Evolutionary conservation across 352 stramenopile species (phyloP), one percentile per base, ranked within the genome.

Genomic region (Phytophthora podocarpi): DNA sequence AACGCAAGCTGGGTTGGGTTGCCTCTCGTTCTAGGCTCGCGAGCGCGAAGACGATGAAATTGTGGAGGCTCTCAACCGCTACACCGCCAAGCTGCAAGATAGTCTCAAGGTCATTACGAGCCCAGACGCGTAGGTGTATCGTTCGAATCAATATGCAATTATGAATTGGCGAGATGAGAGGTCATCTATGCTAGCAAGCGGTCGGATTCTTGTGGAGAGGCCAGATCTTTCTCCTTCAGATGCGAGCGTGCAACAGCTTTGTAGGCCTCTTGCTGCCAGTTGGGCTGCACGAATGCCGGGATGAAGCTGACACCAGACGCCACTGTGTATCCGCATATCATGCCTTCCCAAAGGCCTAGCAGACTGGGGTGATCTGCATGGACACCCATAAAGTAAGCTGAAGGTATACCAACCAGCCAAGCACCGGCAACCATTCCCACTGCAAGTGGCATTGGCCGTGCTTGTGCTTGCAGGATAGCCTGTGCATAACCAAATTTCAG

Each of bases 21-120:
- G 2, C 8, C 5, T 24, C 26, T 39, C 5, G 13, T 20, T 30
- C 10, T 24, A 88, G 69, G 87, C 97, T 26, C 84, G 94, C 20
- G 78, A 97, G 54, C 68, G 80, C 24, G 87, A 96, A 63, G 95
- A 98, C 79, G 89, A 98, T 66, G 85, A 97, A 61, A 98, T 98
- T 66, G 90, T 98, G 15, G 84, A 94, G 48, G 92, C 90, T 28
- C 83, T 98, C 54, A 97, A 98, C 68, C 67, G 87, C 32, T 98
- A 98, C 72, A 98, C 93, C 0, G 76, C 89, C 52, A 96, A 98
- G 74, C 63, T 98, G 9, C 93, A 98, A 67, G 84, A 93, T 45
- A 97, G 88, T 67, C 86, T 98, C 60, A 95, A 95, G 47, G 85
- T 98, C 64, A 96, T 97, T 67, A 96, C 91, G 30, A 89, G 82